A percentile compares a stretch with the other conserved stretches of the same genome.
Conservation (phyloP, 495 filamentous ascomycete species). For the Xylaria telfairii region DNA sequence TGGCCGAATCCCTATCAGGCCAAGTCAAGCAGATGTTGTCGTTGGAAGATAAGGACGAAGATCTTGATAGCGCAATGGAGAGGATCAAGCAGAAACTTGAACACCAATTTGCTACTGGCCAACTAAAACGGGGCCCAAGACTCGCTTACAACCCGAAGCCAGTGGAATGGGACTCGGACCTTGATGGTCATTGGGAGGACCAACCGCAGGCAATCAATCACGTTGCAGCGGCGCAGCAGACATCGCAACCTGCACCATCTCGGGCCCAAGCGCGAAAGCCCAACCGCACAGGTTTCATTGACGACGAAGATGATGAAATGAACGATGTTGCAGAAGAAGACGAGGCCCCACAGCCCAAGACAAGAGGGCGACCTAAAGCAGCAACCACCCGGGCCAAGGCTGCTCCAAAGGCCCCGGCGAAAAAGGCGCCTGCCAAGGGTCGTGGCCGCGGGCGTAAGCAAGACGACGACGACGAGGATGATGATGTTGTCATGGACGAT, state of each 20-base stretch:
- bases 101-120: slow-evolving; percentile 70
- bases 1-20: slow-evolving; percentile 75
- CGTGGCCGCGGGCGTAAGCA: slow-evolving; percentile 54
- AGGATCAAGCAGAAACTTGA: slow-evolving; percentile 73
- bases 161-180: slow-evolving; percentile 82
- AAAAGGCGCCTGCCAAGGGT: slow-evolving; percentile 46
- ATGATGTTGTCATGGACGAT: slow-evolving; percentile 68
- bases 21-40: slow-evolving; percentile 79
- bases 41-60: slow-evolving; percentile 70
- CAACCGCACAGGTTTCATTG: slow-evolving; percentile 32
- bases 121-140: slow-evolving; percentile 62
- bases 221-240: slow-evolving; percentile 51
- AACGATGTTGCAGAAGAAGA: slow-evolving; percentile 41
- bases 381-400: slow-evolving; percentile 41
- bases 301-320: slow-evolving; percentile 49
- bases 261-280: slow-evolving; percentile 39
- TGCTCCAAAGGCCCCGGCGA: slow-evolving; percentile 46
- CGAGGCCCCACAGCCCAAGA: slow-evolving; percentile 31
- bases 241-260: slow-evolving; percentile 39
- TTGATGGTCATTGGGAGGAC: slow-evolving; percentile 85
- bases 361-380: slow-evolving; percentile 42
- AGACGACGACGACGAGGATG: slow-evolving; percentile 67
- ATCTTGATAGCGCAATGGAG: slow-evolving; percentile 74
- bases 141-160: slow-evolving; percentile 74
- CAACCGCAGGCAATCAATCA: slow-evolving; percentile 70